Evolutionary conservation across 192 early-diverging fungal genomes (phyloP).

Genomic region (Neocallimastix lanati): DNA sequence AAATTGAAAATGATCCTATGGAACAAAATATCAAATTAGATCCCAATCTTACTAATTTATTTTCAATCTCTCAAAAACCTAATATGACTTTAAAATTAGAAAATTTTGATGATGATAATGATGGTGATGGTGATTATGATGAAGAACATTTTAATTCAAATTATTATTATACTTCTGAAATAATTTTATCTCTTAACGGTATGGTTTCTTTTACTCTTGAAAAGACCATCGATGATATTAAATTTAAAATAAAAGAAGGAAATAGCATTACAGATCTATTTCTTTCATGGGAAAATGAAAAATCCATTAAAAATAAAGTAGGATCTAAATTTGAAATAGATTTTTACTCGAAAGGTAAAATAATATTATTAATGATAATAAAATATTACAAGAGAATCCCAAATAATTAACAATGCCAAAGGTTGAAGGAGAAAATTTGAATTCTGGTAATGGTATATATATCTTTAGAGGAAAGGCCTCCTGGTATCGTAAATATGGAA

Average conservation of each 20-base stretch:
- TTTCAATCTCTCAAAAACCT: too few species aligned
- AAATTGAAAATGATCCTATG: not conserved
- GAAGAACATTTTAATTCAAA: not conserved
- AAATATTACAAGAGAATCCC: too few species aligned
- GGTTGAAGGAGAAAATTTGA: not conserved
- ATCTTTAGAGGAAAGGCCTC: not conserved
- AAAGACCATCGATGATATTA: not conserved
- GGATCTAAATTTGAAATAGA: not conserved
- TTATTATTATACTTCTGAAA: not conserved
- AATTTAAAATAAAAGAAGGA: not conserved
- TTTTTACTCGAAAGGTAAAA: not conserved
- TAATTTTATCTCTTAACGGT: not conserved
- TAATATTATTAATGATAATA: too few species aligned
- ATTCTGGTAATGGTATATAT: not conserved
- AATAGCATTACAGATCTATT: not conserved
- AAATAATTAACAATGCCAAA: not conserved
- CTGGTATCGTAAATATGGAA: not conserved
- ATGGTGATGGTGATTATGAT: not conserved
- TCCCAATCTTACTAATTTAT: too few species aligned
- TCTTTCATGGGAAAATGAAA: not conserved
- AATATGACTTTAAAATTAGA: too few species aligned
- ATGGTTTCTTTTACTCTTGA: not conserved
- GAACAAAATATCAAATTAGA: too few species aligned
- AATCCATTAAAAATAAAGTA: not conserved
- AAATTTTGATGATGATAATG: too few species aligned